Conservation (phyloP, 2,329 filamentous ascomycete genomes). For the Sporothrix pseudoabietina region DNA sequence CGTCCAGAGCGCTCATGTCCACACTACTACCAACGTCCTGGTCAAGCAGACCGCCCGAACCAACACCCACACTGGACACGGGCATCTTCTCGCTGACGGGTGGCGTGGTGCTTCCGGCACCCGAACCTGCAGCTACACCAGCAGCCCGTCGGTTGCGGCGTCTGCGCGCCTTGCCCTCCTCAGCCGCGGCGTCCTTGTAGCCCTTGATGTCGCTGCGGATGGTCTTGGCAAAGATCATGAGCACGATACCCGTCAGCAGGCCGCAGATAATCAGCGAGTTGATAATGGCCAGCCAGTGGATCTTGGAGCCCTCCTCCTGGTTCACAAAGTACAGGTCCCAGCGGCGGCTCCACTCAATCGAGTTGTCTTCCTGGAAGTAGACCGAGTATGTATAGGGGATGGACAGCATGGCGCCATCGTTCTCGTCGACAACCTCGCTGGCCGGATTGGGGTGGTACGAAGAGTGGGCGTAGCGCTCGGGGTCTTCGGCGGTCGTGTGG, state of each 20-base stretch:
- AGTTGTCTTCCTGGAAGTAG: slow-evolving; percentile 82
- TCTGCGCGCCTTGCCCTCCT: slow-evolving; percentile 64
- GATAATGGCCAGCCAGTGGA: slow-evolving; percentile 86
- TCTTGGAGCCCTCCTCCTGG: slow-evolving; percentile 76
- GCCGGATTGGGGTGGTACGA: slow-evolving; percentile 61
- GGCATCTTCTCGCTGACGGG: slow-evolving; percentile 53
- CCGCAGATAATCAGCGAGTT: slow-evolving; percentile 85
- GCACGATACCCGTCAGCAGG: slow-evolving; percentile 74
- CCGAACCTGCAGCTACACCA: slow-evolving; percentile 35
- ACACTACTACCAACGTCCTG: slow-evolving; percentile 41
- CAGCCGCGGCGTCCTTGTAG: slow-evolving; percentile 65
- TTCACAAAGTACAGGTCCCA: slow-evolving; percentile 93
- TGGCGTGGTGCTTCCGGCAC: slow-evolving; percentile 45
- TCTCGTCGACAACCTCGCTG: slow-evolving; percentile 57
- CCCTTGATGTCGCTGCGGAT: slow-evolving; percentile 77
- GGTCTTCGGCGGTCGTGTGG: slow-evolving; percentile 52
- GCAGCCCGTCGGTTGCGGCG: slow-evolving; percentile 50
- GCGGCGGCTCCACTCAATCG: slow-evolving; percentile 77
- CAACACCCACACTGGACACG: slow-evolving; percentile 33
- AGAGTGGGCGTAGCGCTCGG: slow-evolving; percentile 55
- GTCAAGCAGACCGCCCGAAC: slow-evolving; percentile 58
- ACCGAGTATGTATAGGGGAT: slow-evolving; percentile 89
- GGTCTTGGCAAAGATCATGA: slow-evolving; percentile 79
- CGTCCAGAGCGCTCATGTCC: slow-evolving; percentile 49
- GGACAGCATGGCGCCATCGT: slow-evolving; percentile 66